A percentile compares a stretch with the other conserved stretches of the same genome.
Conservation (phyloP, 768 basidiomycete genomes). For the Rhodosporidiobolus sp. region DNA sequence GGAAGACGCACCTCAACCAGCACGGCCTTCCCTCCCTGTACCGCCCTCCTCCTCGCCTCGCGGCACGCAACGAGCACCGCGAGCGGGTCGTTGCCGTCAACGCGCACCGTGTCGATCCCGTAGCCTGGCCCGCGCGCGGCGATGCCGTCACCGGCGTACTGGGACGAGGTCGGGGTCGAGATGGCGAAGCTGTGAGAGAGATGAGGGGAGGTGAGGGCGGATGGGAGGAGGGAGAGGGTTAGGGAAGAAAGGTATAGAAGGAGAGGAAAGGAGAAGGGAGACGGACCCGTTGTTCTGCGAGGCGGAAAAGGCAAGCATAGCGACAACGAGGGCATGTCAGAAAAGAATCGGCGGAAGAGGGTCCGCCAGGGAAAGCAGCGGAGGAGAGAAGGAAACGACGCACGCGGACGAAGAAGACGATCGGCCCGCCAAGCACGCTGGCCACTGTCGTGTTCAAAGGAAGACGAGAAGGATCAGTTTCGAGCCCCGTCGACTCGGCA, state of each 20-base stretch:
- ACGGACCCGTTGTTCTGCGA: constrained; percentile 33
- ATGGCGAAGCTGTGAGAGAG: constrained; percentile 72
- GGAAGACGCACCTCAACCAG: constrained; percentile 59
- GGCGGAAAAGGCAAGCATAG: not conserved
- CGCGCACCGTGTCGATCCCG: constrained; percentile 83
- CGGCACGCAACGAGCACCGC: constrained; percentile 73
- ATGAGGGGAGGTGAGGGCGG: too few relatives aligned
- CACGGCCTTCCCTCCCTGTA: constrained; percentile 76
- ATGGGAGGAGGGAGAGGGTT: constrained; percentile 1
- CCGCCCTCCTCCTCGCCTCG: constrained; percentile 67
- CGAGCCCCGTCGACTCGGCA: constrained; percentile 68
- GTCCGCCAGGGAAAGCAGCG: constrained; percentile 65
- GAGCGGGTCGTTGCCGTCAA: constrained; percentile 84
- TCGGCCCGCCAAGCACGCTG: constrained; percentile 50
- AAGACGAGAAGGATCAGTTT: too few relatives aligned
- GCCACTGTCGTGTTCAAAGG: too few relatives aligned
- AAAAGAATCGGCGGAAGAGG: too few relatives aligned
- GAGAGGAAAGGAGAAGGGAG: not conserved
- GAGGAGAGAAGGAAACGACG: constrained; percentile 3
- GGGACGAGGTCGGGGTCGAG: constrained; percentile 83
- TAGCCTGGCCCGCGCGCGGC: constrained; percentile 87
- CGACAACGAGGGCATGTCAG: too few relatives aligned
- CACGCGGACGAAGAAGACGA: constrained; percentile 41
- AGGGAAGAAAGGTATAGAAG: not conserved
- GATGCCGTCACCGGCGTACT: constrained; percentile 89